Conservation (phyloP, 108 stramenopile genomes). For the Skeletonema costatum region DNA sequence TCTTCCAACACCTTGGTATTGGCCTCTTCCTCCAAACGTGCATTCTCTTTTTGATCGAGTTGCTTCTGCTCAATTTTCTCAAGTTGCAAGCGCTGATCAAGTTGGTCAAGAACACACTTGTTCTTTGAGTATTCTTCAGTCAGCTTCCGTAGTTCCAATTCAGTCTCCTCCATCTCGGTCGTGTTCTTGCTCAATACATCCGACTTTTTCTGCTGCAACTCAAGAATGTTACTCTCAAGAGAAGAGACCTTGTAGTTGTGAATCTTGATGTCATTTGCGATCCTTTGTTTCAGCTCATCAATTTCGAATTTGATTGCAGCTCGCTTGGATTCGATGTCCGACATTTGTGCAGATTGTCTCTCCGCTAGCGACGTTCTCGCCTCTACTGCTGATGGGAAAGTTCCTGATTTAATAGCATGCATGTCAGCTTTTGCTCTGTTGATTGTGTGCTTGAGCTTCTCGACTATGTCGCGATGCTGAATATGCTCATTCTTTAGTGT, state of each 20-base stretch:
- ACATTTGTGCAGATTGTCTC: background rate
- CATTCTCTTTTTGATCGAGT: background rate
- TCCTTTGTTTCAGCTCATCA: background rate
- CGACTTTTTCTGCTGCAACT: background rate
- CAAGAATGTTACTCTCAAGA: conserved; percentile 2
- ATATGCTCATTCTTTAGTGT: conserved; percentile 10
- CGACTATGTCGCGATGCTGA: conserved; percentile 10
- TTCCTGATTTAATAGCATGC: conserved; percentile 6
- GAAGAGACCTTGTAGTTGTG: conserved; percentile 4
- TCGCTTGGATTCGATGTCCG: background rate
- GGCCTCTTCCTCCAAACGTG: background rate
- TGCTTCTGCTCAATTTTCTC: conserved; percentile 9
- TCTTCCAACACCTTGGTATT: background rate
- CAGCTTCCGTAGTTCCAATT: conserved; percentile 1
- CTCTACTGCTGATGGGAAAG: conserved; percentile 1
- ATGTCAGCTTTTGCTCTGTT: conserved; percentile 9
- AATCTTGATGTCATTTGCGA: background rate
- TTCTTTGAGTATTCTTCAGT: conserved; percentile 3
- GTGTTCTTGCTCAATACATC: background rate
- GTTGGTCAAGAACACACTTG: background rate
- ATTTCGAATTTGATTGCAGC: background rate
- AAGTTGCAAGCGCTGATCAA: conserved; percentile 2
- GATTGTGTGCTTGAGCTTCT: conserved; percentile 14
- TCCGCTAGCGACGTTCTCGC: background rate
- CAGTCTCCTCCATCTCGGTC: background rate